Base-by-base conservation (phyloP, 73 alveolate genomes). In the Urostyla sp. region DNA sequence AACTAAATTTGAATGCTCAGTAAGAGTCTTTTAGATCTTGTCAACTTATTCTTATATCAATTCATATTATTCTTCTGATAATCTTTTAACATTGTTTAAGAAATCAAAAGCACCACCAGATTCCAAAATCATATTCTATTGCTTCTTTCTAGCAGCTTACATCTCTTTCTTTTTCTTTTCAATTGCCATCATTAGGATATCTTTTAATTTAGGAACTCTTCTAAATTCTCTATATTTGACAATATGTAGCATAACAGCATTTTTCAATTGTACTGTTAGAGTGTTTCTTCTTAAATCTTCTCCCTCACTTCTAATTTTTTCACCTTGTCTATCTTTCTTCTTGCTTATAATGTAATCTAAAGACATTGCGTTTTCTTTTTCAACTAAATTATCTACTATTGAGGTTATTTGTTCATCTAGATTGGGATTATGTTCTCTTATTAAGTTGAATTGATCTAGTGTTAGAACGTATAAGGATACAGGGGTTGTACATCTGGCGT, bases 281-380 rank as follows among this genome's bases (percentile, higher is more conserved):
- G 15, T 16, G 52, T 16, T 40, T 40, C 10, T 40, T 16, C 16
- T 40, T 16, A 10, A 40, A 11, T 40, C 20, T 16, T 40, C 16
- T 10, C 10, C 52, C 52, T 40, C 52, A 11, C 52, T 16, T 40
- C 11, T 48, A 1, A 31, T 6, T 26, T 52, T 69, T 13, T 21
- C 31, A 6, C 32, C 91, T 81, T 1, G 23, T 30, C 5, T 37
- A 36, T 27, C 63, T 32, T 49, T 37, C 37, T 6, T 51, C 75
- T 21, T 32, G 16, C 50, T 28, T 0, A 81, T 21, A 20, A 81
- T 81, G 40, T 81, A 81, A 34, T 81, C 91, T 4, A 81, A 23
- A n/a, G 91, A 85, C 8, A 81, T 67, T 7, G 85, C 77, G 40
- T 81, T 81, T 21, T 44, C 78, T 16, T 46, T 20, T 18, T 60